Base-by-base conservation (phyloP, 768 basidiomycete species). In the Tubosaeta sp. region DNA sequence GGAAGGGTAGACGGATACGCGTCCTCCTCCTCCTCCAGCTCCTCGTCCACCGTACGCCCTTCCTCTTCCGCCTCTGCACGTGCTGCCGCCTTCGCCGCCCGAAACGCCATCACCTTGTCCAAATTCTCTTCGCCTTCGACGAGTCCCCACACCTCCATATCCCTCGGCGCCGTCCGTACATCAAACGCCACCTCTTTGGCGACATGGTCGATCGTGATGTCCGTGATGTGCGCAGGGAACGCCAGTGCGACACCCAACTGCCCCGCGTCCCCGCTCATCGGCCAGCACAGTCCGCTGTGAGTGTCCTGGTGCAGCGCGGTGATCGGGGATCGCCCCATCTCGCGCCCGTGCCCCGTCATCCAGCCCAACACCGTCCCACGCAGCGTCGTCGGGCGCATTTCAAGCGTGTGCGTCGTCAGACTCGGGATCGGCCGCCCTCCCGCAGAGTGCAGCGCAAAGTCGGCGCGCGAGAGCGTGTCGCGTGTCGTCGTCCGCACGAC, bases 71-170 rank as follows among this genome's bases (percentile, higher is more conserved):
- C 70, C 55, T 69, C 70, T 33, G 69, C 71, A 47, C 64, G 64
- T 52, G 60, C 60, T 48, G 64, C 65, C 33, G 65, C 70, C 63
- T 72, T 74, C 64, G 76, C 74, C 56, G 69, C 76, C 56, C 71
- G 73, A 75, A 85, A 90, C 48, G 71, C 76, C 26, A 62, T 63
- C 27, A 89, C 73, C 65, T 83, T 87, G 33, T 69, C 78, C 6
- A 82, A 50, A 58, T 94, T 90, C 4, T 89, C 86, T 46, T 63
- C 54, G 10, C 88, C 90, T 57, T 97, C 93, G 32, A 95, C 80
- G 58, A 93, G 68, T 0, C 84, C 94, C 94, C 93, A 95, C 5
- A 95, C 80, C 59, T 97, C 91, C 82, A 97, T 90, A 39, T 86
- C 76, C 53, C 81, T 75, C 39, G 95, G 95, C 2, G 92, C 91